These are phyloP conservation scores for Elymus sibiricus DNA, from an alignment of 176 grass and related monocot genomes.

Conservation along the genomic window DNA sequence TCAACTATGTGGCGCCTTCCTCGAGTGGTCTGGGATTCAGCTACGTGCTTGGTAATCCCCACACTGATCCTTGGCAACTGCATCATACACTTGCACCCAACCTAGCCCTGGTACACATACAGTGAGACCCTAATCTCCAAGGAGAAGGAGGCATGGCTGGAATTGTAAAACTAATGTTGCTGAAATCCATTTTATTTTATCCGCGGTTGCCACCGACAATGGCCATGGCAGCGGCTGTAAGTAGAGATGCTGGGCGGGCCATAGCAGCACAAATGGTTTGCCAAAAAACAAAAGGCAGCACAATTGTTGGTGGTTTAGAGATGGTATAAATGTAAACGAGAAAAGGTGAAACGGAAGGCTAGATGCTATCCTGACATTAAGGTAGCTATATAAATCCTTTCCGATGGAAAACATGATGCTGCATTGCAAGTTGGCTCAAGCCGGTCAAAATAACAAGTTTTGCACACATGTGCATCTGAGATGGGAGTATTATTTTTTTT, in stretches of 20 bases:
- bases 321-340: not conserved
- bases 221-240: not conserved
- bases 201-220: not conserved
- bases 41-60: not conserved
- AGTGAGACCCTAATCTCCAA: not conserved
- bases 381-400: no score
- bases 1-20: not conserved
- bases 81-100: not conserved
- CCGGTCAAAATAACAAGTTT: not conserved
- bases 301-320: not conserved
- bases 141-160: not conserved
- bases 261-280: not conserved
- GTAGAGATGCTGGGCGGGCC: not conserved
- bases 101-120: not conserved
- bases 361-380: no score
- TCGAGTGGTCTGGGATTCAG: not conserved
- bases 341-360: not conserved
- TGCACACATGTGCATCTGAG: not conserved
- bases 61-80: not conserved
- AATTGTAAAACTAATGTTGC: not conserved
- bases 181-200: not conserved
- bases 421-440: no score
- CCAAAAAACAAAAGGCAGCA: not conserved
- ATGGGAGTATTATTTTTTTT: no score
- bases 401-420: no score